Base-by-base conservation (phyloP, 768 basidiomycete genomes). In the Trametes sanguinea region DNA sequence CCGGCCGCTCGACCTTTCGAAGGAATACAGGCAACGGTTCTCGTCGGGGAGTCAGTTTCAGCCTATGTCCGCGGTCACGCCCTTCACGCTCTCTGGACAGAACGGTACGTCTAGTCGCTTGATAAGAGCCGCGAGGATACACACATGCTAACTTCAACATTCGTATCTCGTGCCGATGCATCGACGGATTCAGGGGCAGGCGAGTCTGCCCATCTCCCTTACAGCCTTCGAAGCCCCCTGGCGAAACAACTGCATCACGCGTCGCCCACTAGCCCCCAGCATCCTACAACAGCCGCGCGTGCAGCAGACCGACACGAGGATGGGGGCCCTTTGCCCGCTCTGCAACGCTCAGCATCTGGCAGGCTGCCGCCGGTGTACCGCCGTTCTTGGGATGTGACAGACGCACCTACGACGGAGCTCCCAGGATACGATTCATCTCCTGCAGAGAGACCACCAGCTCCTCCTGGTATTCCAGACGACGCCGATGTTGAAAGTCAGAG, bases 331-430 rank as follows among this genome's bases (percentile, higher is more conserved):
- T 40, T 57, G 8, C 45, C 56, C 10, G 40, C 30, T 6, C 52
- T 61, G 3, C 54, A 56, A 30, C 64, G 64, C 8, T 65, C 64
- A 5, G 51, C 40, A 7, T 65, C 64, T 13, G 64, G 64, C 29
- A 17, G 64, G 46, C 42, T 65, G 4, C 64, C 64, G 14, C 64
- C 64, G 7, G 64, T 55, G 37, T 65, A 65, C 52, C 51, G 60
- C 27, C 22, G 22, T 22, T 60, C 58, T 5, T 64, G 63, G 63
- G 63, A 60, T 8, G 44, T 16, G 6, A 5, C 33, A 8, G 40
- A 51, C 13, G 17, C 17, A 14, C 48, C 50, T 3, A 7, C 13
- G 1, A 32, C 29, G 7, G 30, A 46, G 11, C 16, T 50, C 9
- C 50, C 42, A 2, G 42, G 6, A 9, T 51, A 51, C 17, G 5